Base-by-base conservation (phyloP, 495 filamentous ascomycete species). In the Bryoglossum gracile region DNA sequence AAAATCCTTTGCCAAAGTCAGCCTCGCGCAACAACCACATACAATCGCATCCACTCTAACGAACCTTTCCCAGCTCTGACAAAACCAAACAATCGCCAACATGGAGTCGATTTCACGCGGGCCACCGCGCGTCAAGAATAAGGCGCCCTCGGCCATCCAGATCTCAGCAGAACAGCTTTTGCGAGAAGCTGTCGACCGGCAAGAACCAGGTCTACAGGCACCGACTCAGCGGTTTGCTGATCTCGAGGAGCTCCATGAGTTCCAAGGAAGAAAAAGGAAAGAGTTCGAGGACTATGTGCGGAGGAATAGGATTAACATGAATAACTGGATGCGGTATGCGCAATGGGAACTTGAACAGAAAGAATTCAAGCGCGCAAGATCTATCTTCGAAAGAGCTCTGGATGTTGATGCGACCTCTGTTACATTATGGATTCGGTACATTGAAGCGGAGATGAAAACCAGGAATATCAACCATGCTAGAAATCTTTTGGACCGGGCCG, bases 251-350 rank as follows among this genome's bases (percentile, higher is more conserved):
- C 77, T 98, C 33, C 91, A 97, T 71, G 92, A 97, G 66, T 95
- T 86, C 69, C 92, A 97, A 60, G 91, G 89, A 43, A 80, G 92
- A 44, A 96, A 96, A 68, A 73, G 92, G 55, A 94, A 89, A 65
- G 92, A 96, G 60, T 98, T 94, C 59, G 92, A 98, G 65, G 86
- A 95, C 74, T 97, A 95, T 86, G 87, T 96, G 41, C 83, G 87
- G 49, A 86, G 94, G 43, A 96, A 97, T 61, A 69, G 90, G 57
- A 75, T 97, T 59, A 95, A 95, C 55, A 89, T 96, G 76, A 92
- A 92, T 67, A 97, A 98, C 64, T 98, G 92, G 92, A 89, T 94
- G 81, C 84, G 88, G 55, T 98, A 98, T 73, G 92, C 92, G 30
- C 81, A 85, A 50, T 98, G 89, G 89, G 92, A 98, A 65, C 73